Evolutionary conservation across 2,329 filamentous ascomycete genomes (phyloP).

Genomic region (Trichoderma koningii): DNA sequence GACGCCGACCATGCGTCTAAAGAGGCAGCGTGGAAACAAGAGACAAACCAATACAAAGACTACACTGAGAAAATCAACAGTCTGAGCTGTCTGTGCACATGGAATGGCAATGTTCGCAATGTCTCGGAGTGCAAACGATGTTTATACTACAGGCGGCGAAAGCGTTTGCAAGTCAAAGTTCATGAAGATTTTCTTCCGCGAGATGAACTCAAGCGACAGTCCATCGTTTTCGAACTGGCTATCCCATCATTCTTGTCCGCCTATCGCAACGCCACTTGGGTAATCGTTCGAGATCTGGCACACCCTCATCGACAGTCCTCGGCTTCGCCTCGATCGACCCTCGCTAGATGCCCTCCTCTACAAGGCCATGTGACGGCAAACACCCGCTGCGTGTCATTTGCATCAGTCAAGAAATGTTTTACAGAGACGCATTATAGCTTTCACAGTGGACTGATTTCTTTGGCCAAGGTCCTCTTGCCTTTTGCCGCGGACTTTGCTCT

Average conservation of each 20-base stretch:
- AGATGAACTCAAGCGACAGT: conserved; percentile 35
- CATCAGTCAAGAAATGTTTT: conserved; percentile 35
- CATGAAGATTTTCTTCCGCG: conserved; percentile 36
- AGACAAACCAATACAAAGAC: conserved; percentile 27
- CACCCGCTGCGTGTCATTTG: conserved; percentile 28
- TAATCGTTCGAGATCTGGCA: conserved; percentile 25
- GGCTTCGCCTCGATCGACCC: not conserved
- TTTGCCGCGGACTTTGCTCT: conserved; percentile 25
- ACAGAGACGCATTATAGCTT: conserved; percentile 35
- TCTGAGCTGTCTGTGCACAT: conserved; percentile 29
- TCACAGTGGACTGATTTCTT: not conserved
- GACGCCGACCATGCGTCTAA: not conserved
- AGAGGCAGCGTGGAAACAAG: conserved; percentile 2
- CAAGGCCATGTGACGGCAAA: not conserved
- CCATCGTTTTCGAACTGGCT: conserved; percentile 53
- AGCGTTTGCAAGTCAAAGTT: conserved; percentile 27
- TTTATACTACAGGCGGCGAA: conserved; percentile 26
- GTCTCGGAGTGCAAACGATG: conserved; percentile 30
- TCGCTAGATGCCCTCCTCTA: conserved; percentile 11
- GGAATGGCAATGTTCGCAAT: not conserved
- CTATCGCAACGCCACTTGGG: conserved; percentile 32
- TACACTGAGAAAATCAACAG: conserved; percentile 27
- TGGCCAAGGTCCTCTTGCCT: conserved; percentile 10
- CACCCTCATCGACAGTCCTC: not conserved
- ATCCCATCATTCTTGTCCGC: conserved; percentile 49